Evolutionary conservation across 2,329 filamentous ascomycete genomes (phyloP).

Genomic region (Aspergillus viridinutans): DNA sequence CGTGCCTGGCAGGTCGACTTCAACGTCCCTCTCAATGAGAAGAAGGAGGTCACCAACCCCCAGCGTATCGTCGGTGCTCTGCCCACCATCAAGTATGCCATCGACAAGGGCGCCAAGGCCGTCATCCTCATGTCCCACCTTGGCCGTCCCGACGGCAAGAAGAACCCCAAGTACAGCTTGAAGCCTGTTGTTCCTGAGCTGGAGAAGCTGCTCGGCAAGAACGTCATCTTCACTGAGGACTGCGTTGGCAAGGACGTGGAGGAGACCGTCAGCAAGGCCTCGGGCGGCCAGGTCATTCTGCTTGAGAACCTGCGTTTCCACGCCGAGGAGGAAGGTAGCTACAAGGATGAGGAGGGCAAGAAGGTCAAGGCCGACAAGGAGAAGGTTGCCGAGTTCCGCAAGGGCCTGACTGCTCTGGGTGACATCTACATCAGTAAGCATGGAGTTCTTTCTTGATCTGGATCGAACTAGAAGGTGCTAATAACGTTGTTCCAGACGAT

Average conservation of each 20-base stretch:
- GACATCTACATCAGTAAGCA: constrained; percentile 90
- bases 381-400: constrained; percentile 88
- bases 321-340: constrained; percentile 94
- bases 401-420: constrained; percentile 87
- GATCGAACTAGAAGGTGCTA: background rate
- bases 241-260: constrained; percentile 88
- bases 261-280: constrained; percentile 78
- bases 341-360: constrained; percentile 89
- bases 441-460: background rate
- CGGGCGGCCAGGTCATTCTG: constrained; percentile 76
- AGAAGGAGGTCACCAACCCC: constrained; percentile 95
- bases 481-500: constrained; percentile 62
- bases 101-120: constrained; percentile 84
- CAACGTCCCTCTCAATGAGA: constrained; percentile 92
- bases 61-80: constrained; percentile 96
- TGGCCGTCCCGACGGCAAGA: constrained; percentile 86
- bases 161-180: constrained; percentile 89
- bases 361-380: constrained; percentile 97
- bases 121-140: constrained; percentile 98
- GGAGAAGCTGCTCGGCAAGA: constrained; percentile 81
- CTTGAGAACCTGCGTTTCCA: constrained; percentile 99
- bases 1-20: constrained; percentile 76
- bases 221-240: constrained; percentile 83
- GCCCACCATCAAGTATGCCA: constrained; percentile 90
- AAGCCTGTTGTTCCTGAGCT: constrained; percentile 87